Evolutionary conservation across 2,329 filamentous ascomycete genomes (phyloP), one percentile per base, ranked within the genome.

Genomic region (Corinectria fuckeliana): DNA sequence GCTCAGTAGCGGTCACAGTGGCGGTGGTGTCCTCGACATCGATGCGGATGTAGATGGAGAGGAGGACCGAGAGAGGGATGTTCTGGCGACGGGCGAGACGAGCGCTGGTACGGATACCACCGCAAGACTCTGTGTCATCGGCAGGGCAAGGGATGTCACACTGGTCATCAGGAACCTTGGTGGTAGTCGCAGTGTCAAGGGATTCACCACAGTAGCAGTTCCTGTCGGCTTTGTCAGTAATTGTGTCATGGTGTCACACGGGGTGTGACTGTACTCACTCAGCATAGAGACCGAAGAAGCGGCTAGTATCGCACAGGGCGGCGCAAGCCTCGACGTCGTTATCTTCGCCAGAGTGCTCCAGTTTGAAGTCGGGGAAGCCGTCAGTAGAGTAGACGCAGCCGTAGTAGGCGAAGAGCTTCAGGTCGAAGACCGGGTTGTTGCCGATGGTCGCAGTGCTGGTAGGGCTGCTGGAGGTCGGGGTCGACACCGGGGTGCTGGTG

Each of bases 81-180:
- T 56, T 56, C 50, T 72, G 68, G 50, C 70, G 71, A 25, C 67
- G 65, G 51, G 49, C 20, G n/a, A 62, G 28, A 25, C 64, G 66
- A 26, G 60, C 25, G 4, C 21, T 41, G 26, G 50, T 13, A 5
- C 14, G 1, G 3, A 60, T 59, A 25, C 72, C 72, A 65, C 73
- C 74, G 32, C 73, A 75, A 39, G 38, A 41, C 55, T 72, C 44
- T 0, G 1, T 0, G 4, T n/a, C 6, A 4, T 72, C 54, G 5
- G 73, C 73, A 16, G 73, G 72, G 66, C 74, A 76, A 13, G 16
- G 2, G 4, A 62, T 67, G 26, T 70, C 63, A 62, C 74, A 76
- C 52, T 56, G 23, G 2, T 26, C 54, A n/a, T 60, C 50, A 44
- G 26, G 8, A 3, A 71, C 56, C 32, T 57, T 20, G 32, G 44